Conservation (phyloP, 2,329 filamentous ascomycete genomes). For the Claviceps sp. region DNA sequence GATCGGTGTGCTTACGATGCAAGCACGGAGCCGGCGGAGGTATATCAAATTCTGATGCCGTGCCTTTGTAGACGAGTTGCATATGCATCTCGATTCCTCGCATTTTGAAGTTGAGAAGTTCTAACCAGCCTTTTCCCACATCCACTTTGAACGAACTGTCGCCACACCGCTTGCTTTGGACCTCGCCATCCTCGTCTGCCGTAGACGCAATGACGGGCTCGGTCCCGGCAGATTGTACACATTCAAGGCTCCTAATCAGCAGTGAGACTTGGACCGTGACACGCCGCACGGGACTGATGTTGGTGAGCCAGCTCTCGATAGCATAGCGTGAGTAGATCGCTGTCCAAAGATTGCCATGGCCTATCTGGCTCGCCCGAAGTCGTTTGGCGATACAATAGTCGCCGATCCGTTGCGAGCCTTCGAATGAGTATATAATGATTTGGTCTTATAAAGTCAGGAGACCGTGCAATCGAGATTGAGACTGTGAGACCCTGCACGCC, state of each 20-base stretch:
- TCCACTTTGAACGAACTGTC: slow-evolving; percentile 66
- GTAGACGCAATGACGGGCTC: slow-evolving; percentile 71
- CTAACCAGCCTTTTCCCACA: slow-evolving; percentile 56
- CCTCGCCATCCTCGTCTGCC: slow-evolving; percentile 46
- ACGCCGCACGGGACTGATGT: slow-evolving; percentile 56
- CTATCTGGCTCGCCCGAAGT: slow-evolving; percentile 64
- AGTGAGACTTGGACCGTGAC: slow-evolving; percentile 62
- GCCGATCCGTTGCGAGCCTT: slow-evolving; percentile 53
- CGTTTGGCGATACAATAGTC: slow-evolving; percentile 59
- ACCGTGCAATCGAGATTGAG: slow-evolving; percentile 79
- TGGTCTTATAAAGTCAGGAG: slow-evolving; percentile 49
- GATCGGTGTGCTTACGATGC: too few species aligned
- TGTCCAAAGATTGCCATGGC: slow-evolving; percentile 75
- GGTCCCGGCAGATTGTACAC: slow-evolving; percentile 63
- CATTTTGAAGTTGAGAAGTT: slow-evolving; percentile 51
- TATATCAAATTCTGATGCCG: too few species aligned
- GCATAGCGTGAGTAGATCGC: slow-evolving; percentile 40
- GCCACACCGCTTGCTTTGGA: slow-evolving; percentile 48
- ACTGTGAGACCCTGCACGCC: slow-evolving; percentile 56
- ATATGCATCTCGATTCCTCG: slow-evolving; percentile 4
- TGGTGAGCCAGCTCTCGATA: slow-evolving; percentile 57
- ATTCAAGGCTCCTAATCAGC: slow-evolving; percentile 70
- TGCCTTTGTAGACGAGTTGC: neutral
- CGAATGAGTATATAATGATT: slow-evolving; percentile 70
- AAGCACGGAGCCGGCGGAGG: too few species aligned